Conservation (phyloP, 2,329 filamentous ascomycete species). For the Alternaria novae-zelandiae region DNA sequence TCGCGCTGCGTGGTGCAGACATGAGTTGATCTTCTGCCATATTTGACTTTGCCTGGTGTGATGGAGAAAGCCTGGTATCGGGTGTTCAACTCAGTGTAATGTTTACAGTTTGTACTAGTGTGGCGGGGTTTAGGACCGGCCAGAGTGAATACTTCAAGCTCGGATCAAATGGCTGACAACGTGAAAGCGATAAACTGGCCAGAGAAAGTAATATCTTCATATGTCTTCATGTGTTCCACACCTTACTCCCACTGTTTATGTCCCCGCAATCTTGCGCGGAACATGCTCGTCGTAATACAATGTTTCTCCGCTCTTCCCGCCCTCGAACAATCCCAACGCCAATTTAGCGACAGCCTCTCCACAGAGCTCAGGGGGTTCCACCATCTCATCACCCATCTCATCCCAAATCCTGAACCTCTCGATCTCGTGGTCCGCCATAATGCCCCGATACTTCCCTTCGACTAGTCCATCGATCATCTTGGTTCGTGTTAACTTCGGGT, state of each 20-base stretch:
- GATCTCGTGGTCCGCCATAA: conserved; percentile 39
- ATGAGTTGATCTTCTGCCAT: not conserved
- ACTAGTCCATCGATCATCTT: conserved; percentile 33
- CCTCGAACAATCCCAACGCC: conserved; percentile 28
- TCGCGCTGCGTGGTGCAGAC: not conserved
- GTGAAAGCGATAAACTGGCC: not conserved
- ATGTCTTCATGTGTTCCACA: not conserved
- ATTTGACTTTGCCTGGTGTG: not conserved
- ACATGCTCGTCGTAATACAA: conserved; percentile 37
- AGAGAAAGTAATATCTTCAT: not conserved
- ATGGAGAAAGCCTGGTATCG: not conserved
- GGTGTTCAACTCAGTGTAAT: not conserved
- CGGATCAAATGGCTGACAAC: not conserved
- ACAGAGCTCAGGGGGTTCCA: conserved; percentile 32
- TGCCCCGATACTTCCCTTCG: conserved; percentile 23
- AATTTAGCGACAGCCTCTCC: conserved; percentile 31
- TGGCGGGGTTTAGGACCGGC: not conserved
- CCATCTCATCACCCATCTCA: conserved; percentile 30
- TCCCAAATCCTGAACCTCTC: conserved; percentile 33
- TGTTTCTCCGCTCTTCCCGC: conserved; percentile 29
- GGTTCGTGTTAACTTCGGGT: conserved; percentile 35
- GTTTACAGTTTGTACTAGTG: not conserved
- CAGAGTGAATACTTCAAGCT: not conserved
- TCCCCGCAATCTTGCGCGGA: conserved; percentile 24
- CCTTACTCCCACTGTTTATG: not conserved